A percentile compares a stretch with the other conserved stretches of the same genome.
Conservation (phyloP, 2,329 filamentous ascomycete genomes). For the Xylariales sp. region DNA sequence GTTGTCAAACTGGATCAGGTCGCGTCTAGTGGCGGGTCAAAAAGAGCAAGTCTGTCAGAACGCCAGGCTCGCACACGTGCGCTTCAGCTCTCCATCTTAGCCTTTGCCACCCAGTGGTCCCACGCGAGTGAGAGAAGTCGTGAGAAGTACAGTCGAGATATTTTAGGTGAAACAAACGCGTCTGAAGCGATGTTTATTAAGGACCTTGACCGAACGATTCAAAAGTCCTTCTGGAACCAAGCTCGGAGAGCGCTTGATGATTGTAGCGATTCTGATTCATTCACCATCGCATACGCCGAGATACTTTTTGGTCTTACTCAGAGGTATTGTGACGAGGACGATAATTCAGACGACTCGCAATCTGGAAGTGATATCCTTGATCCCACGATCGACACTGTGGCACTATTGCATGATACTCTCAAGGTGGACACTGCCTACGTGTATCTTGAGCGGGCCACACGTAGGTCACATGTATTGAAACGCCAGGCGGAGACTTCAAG, state of each 20-base stretch:
- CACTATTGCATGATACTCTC: slow-evolving; percentile 9
- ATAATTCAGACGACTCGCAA: too few relatives aligned
- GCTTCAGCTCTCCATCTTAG: slow-evolving; percentile 44
- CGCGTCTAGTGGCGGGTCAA: slow-evolving; percentile 32
- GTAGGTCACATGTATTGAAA: slow-evolving; percentile 34
- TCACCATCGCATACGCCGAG: slow-evolving; percentile 7
- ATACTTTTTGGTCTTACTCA: slow-evolving; percentile 8
- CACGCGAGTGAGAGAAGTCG: slow-evolving; percentile 27
- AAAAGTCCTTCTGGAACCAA: not conserved
- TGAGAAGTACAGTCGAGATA: slow-evolving; percentile 10
- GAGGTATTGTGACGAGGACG: too few relatives aligned
- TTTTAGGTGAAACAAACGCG: not conserved
- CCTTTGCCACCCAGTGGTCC: slow-evolving; percentile 49
- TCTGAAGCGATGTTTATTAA: not conserved
- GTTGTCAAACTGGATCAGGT: slow-evolving; percentile 42
- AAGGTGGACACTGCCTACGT: slow-evolving; percentile 25
- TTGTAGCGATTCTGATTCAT: not conserved
- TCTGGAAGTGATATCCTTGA: too few relatives aligned
- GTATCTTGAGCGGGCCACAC: slow-evolving; percentile 30
- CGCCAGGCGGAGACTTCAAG: slow-evolving; percentile 21
- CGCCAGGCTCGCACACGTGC: slow-evolving; percentile 39
- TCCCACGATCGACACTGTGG: too few relatives aligned
- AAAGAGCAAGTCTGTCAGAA: slow-evolving; percentile 34
- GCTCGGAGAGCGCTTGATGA: not conserved
- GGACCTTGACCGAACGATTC: not conserved